Percentiles rank a stretch among this genome's conserved stretches.
These are phyloP conservation scores for Infundibulicybe gibba DNA, from an alignment of 768 basidiomycete genomes.

Conservation along the genomic window DNA sequence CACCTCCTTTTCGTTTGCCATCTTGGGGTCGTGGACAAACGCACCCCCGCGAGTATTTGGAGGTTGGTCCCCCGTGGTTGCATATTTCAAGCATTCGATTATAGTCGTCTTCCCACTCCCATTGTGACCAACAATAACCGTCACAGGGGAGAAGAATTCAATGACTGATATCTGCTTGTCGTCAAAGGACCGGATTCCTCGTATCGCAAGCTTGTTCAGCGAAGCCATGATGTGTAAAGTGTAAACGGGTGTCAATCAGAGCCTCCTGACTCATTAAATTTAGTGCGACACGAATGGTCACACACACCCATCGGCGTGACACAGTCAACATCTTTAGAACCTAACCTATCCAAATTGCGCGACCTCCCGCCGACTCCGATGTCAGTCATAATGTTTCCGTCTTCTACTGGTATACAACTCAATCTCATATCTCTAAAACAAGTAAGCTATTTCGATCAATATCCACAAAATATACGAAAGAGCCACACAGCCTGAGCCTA, in stretches of 20 bases:
- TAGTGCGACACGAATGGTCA: background rate
- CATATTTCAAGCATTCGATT: conserved; percentile 99
- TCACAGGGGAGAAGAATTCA: conserved; percentile 96
- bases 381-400: too few relatives aligned
- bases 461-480: too few relatives aligned
- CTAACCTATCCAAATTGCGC: too few relatives aligned
- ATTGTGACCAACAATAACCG: conserved; percentile 98
- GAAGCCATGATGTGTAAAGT: conserved; percentile 53
- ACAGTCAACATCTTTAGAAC: background rate
- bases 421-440: too few relatives aligned
- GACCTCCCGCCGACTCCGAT: too few relatives aligned
- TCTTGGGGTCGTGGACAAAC: conserved; percentile 97
- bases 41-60: conserved; percentile 98
- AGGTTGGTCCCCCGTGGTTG: conserved; percentile 96
- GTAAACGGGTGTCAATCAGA: conserved; percentile 1
- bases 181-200: conserved; percentile 94
- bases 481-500: too few relatives aligned
- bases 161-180: conserved; percentile 92
- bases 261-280: too few relatives aligned
- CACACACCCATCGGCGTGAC: background rate
- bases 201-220: conserved; percentile 90
- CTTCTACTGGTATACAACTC: too few relatives aligned
- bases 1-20: conserved; percentile 99
- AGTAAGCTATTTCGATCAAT: too few relatives aligned
- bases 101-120: conserved; percentile 99